Evolutionary conservation across 2,329 filamentous ascomycete genomes (phyloP), one percentile per base, ranked within the genome.

Genomic region (Neocatenulostroma microsporum): DNA sequence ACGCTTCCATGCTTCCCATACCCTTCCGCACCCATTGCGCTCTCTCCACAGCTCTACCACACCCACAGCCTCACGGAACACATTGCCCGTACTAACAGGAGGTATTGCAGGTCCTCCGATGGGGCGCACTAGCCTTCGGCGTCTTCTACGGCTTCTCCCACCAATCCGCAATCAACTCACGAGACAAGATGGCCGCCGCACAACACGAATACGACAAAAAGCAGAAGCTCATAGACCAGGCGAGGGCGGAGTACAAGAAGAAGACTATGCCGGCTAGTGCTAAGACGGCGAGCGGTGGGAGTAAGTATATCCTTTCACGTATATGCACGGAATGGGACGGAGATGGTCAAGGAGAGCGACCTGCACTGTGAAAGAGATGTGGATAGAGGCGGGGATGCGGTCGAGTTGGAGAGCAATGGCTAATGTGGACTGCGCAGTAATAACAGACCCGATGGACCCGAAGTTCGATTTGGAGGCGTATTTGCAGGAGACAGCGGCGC

Each of bases 91-190:
- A 21, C 5, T 32, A 18, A 20, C 8, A 10, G 9, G 10, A 10
- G 3, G 15, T 17, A 11, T 11, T 23, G 39, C 66, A 98, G 91
- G 89, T 98, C 66, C 78, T 96, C 66, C 88, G 91, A 69, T 98
- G 89, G 76, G 89, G 87, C 61, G 88, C 88, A 62, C 84, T 98
- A 52, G 84, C 80, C 60, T 73, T 86, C 58, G 91, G 91, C 63
- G 71, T 96, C 62, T 81, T 94, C 70, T 98, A 98, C 73, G 91
- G 91, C 64, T 79, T 94, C 72, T 84, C 81, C 67, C 89, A 94
- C 73, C 91, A 98, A 72, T 74, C 82, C 60, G 76, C 78, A 46
- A 82, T 98, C 65, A 80, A 70, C 52, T 66, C 83, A 39, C 66
- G 75, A 56, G 78, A 87, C 59, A 83, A 80, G 68, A 67, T 74